Base-by-base conservation (phyloP, 495 filamentous ascomycete species). In the Hyaloscypha variabilis region DNA sequence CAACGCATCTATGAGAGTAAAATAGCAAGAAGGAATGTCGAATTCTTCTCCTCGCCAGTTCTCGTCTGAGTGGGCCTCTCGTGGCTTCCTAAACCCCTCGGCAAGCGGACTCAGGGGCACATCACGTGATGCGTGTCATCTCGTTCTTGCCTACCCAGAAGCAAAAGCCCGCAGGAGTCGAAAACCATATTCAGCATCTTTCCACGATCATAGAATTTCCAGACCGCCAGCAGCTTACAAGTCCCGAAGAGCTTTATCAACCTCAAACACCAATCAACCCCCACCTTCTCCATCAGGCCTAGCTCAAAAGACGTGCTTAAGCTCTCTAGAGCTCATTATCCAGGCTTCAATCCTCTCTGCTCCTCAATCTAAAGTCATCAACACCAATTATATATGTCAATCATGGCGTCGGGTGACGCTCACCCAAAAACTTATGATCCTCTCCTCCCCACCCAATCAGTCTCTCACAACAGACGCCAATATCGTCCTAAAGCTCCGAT, bases 231-330 rank as follows among this genome's bases (percentile, higher is more conserved):
- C n/a, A n/a, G n/a, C n/a, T n/a, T n/a, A n/a, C n/a, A n/a, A n/a
- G n/a, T n/a, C n/a, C n/a, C n/a, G 31, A 17, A 46, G 39, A 46
- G 39, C 39, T 46, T 46, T 34, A 46, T 46, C 30, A 21, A 34
- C 30, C 54, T 58, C 26, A 58, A 21, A 58, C 19, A 25, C 39
- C 25, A 14, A 52, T 13, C 25, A 62, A 6, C 29, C 61, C 61
- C 61, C 61, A 63, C 61, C 61, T 63, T 63, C 46, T 63, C 30
- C 23, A 63, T 56, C 8, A 14, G 52, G 61, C 51, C 39, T 63
- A 63, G 61, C 42, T 62, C 24, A 10, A 14, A 31, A 24, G 24
- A 6, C n/a, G 51, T 54, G 51, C 51, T 54, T 23, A 61, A 31
- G 57, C 29, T 59, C 28, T 39, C 14, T n/a, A 11, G 19, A 24